Evolutionary conservation across 2,329 filamentous ascomycete genomes (phyloP).

Genomic region (Colletotrichum sp.): DNA sequence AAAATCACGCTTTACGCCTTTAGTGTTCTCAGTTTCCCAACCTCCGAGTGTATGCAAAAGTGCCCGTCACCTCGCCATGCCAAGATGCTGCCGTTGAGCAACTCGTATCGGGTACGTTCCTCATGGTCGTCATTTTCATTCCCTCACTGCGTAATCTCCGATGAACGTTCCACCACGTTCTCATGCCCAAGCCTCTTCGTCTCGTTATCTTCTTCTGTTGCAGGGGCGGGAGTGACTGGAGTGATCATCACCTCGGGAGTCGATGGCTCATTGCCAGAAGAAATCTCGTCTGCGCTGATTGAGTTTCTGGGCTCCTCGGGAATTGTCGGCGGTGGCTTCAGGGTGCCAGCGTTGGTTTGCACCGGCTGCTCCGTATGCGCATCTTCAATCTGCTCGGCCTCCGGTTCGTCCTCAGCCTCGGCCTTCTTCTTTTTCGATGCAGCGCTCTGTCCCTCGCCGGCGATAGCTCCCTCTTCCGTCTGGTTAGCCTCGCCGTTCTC

Average conservation of each 20-base stretch:
- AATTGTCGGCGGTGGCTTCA: conserved; percentile 9
- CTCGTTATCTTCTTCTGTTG: conserved; percentile 36
- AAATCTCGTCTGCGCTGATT: conserved; percentile 4
- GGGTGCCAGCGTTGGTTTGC: conserved; percentile 21
- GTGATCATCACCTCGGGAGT: conserved; percentile 53
- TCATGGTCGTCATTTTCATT: not conserved
- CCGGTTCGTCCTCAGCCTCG: conserved; percentile 35
- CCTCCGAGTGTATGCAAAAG: conserved; percentile 17
- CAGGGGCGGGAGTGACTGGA: conserved; percentile 50
- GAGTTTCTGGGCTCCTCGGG: conserved; percentile 32
- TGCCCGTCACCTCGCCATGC: not conserved
- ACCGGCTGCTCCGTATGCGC: conserved; percentile 19
- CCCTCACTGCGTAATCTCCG: conserved; percentile 37
- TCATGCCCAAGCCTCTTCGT: conserved; percentile 50
- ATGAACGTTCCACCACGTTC: conserved; percentile 37
- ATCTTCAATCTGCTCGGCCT: conserved; percentile 40
- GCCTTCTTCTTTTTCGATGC: conserved; percentile 28
- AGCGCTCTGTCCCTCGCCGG: conserved; percentile 24
- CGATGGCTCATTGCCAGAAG: conserved; percentile 22
- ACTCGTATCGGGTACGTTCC: not conserved
- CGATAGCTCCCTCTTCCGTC: conserved; percentile 28
- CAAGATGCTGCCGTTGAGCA: not conserved
- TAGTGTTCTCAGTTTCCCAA: conserved; percentile 9
- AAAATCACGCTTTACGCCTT: conserved; percentile 15
- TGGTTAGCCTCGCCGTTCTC: conserved; percentile 50